phyloP scores from a whole-genome alignment of 2,329 filamentous ascomycete species.

The Stagonosporopsis tanaceti region DNA sequence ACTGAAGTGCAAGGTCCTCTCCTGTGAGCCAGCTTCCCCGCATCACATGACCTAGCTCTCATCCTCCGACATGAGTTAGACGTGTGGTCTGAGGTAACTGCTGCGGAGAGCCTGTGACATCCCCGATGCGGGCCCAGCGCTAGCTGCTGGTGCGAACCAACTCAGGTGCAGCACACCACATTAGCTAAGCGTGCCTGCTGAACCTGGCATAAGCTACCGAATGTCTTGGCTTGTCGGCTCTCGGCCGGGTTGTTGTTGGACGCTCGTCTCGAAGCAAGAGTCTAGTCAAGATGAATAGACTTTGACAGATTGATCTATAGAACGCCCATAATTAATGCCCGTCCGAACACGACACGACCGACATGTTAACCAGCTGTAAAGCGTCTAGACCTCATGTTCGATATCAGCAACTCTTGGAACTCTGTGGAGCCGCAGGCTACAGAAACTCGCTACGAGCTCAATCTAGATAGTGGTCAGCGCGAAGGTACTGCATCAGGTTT shows the following conservation, averaged over 20 bases:
- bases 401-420: conserved; percentile 45
- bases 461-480: conserved; percentile 26
- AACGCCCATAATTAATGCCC: accelerated
- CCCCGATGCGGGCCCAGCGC: conserved; percentile 1
- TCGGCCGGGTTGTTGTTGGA: background rate
- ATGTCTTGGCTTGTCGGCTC: background rate
- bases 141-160: background rate
- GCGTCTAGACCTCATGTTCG: conserved; percentile 40
- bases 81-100: background rate
- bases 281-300: background rate
- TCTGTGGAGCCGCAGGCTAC: conserved; percentile 35
- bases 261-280: conserved; percentile 4
- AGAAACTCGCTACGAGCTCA: conserved; percentile 42
- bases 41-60: conserved; percentile 9
- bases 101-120: conserved; percentile 1
- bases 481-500: background rate
- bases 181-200: background rate
- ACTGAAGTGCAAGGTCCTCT: background rate
- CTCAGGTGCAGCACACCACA: background rate
- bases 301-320: background rate
- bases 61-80: background rate
- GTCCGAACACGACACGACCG: background rate
- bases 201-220: background rate
- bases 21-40: background rate
- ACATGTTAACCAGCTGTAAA: background rate